A percentile compares a stretch with the other conserved stretches of the same genome.
Evolutionary conservation across 768 basidiomycete genomes (phyloP).

Genomic region (Podaxis carcinomalis): DNA sequence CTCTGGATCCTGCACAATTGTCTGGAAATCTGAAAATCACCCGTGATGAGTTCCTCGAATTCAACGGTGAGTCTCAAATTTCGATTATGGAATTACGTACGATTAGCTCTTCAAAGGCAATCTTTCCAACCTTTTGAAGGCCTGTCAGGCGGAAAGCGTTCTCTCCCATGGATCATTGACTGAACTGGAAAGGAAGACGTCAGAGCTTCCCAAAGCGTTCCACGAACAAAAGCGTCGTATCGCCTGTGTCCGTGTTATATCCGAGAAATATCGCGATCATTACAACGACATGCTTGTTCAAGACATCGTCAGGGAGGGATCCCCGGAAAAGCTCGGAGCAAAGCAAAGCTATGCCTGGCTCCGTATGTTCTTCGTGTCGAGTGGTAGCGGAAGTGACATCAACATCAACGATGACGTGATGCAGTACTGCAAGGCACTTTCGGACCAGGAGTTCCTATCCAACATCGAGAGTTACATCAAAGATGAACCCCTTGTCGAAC

Average conservation of each 20-base stretch:
- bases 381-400: not conserved
- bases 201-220: not conserved
- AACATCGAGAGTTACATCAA: not conserved
- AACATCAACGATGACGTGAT: not conserved
- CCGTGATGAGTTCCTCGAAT: not conserved
- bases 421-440: not conserved
- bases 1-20: not conserved
- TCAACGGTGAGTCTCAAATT: not conserved
- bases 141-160: too few species aligned
- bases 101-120: not conserved
- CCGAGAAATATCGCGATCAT: not conserved
- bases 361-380: not conserved
- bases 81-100: not conserved
- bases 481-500: slow-evolving; percentile 2
- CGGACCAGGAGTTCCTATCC: not conserved
- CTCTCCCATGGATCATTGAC: too few species aligned
- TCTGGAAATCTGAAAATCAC: not conserved
- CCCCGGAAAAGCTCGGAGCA: not conserved
- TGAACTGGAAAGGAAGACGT: too few species aligned
- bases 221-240: slow-evolving; percentile 1
- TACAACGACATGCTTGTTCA: not conserved
- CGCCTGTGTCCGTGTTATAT: not conserved
- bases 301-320: not conserved
- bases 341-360: not conserved
- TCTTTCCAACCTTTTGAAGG: not conserved